phyloP scores from a whole-genome alignment of 2,329 filamentous ascomycete species.

The Cercospora canescens region DNA sequence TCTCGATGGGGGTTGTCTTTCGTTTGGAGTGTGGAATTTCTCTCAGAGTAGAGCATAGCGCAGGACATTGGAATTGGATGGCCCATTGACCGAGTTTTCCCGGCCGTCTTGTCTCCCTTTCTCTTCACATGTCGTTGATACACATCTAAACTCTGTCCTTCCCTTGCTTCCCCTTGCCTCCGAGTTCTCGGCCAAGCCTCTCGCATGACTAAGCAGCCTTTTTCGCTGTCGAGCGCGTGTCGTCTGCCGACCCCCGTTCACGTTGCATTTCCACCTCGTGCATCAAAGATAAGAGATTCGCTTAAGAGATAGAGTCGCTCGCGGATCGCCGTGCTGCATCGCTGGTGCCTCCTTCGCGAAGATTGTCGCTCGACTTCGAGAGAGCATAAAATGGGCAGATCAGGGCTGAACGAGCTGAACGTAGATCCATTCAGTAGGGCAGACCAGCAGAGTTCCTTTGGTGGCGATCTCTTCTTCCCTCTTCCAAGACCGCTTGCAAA shows the following conservation, averaged over 20 bases:
- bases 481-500: not conserved
- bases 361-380: not conserved
- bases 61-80: not conserved
- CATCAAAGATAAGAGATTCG: not conserved
- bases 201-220: not conserved
- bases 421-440: not conserved
- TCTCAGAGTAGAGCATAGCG: constrained; percentile 1
- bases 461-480: not conserved
- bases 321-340: constrained; percentile 11
- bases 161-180: not conserved
- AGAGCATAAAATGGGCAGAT: not conserved
- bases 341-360: not conserved
- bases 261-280: not conserved
- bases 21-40: not conserved
- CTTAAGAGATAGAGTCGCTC: constrained; percentile 4
- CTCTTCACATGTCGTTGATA: not conserved
- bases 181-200: not conserved
- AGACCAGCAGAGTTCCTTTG: not conserved
- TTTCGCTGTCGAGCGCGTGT: not conserved
- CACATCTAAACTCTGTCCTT: not conserved
- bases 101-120: not conserved
- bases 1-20: not conserved
- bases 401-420: not conserved
- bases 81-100: not conserved
- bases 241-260: not conserved